Base-by-base conservation (phyloP, 805 yeast genomes). In the Sugiyamaella boreocaroliniensis region DNA sequence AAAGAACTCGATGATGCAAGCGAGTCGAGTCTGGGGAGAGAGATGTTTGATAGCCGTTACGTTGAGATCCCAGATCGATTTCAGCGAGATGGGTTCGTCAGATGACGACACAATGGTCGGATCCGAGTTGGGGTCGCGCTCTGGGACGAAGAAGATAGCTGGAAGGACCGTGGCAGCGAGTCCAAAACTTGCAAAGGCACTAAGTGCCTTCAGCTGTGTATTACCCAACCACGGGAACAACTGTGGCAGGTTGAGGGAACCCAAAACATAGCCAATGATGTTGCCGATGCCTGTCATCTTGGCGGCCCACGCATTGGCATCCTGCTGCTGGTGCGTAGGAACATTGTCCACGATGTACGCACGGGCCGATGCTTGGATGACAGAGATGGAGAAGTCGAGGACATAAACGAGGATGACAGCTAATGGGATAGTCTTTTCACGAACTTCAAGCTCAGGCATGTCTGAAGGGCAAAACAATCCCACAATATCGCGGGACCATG, bases 301-400 rank as follows among this genome's bases (percentile, higher is more conserved):
- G 1, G 85, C 83, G 1, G 85, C 86, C 83, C 83, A 79, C 0
- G 84, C 85, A 61, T 81, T 81, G 9, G 84, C 82, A 4, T 68
- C 60, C 51, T 76, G 79, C 58, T 82, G 86, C 57, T 79, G 85
- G 48, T 70, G 65, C 0, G 79, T 71, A 4, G 83, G 78, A 7
- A 80, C 80, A 55, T 78, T 77, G 60, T 81, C 86, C 19, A 81
- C 84, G 29, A 81, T 78, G 42, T 80, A 71, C 0, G 86, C 85
- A 11, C 86, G 70, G 8, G 80, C 68, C 5, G 82, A 73, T 0
- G 86, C 84, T 58, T 81, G 85, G 50, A 82, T 81, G 2, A 75
- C 76, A 53, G 76, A 76, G 40, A 82, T 78, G 6, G 83, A 76
- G 51, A 82, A 78, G 59, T 82, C 86, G 45, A 80, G 62, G 3